Conservation (phyloP, 495 filamentous ascomycete species). For the Neurospora hispaniola region DNA sequence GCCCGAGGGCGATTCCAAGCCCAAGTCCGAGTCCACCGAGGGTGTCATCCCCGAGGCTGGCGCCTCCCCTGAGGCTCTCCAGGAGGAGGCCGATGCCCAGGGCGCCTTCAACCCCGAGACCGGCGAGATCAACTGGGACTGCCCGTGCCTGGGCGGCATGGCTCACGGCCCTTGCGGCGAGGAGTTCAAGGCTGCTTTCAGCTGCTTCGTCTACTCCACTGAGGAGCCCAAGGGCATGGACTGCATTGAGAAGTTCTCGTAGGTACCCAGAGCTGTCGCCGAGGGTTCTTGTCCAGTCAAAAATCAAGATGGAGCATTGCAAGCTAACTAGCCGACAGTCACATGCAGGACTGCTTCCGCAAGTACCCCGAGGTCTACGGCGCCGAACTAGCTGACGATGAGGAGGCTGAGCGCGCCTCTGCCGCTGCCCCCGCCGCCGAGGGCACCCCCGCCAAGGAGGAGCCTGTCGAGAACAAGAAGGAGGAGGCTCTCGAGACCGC, state of each 20-base stretch:
- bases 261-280: conserved; percentile 20
- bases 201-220: conserved; percentile 89
- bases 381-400: conserved; percentile 78
- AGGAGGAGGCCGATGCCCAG: conserved; percentile 71
- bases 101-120: conserved; percentile 97
- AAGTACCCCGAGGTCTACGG: conserved; percentile 86
- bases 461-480: neutral
- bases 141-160: conserved; percentile 95
- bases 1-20: conserved; percentile 1
- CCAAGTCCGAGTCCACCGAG: conserved; percentile 9
- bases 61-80: conserved; percentile 45
- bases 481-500: neutral
- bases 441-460: conserved; percentile 2
- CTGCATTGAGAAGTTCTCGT: conserved; percentile 98
- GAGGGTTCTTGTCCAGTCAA: neutral
- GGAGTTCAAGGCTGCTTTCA: conserved; percentile 88
- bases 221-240: conserved; percentile 99
- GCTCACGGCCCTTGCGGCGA: conserved; percentile 92
- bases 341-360: conserved; percentile 96
- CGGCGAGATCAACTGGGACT: conserved; percentile 99
- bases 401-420: conserved; percentile 32
- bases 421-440: conserved; percentile 5
- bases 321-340: conserved; percentile 39
- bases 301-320: neutral
- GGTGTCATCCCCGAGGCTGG: conserved; percentile 12